Conservation (phyloP, 1,139 yeast genomes). For the Diutina rugosa region DNA sequence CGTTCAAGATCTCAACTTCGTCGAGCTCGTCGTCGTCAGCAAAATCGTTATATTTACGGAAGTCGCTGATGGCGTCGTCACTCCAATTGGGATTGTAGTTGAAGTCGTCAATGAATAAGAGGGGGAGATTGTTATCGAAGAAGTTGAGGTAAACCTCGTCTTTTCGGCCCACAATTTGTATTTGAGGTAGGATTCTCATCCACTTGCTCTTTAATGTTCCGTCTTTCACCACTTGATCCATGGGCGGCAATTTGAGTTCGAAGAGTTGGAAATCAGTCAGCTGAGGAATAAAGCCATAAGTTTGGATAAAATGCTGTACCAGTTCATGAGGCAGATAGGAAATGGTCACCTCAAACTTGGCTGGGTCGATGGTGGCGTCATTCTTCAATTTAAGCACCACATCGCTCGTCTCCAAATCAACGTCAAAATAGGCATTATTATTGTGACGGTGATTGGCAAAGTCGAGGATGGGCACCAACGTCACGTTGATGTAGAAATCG, state of each 20-base stretch:
- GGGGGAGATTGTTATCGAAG: slow-evolving; percentile 7
- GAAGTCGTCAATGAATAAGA: slow-evolving; percentile 9
- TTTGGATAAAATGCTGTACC: slow-evolving; percentile 29
- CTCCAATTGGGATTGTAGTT: slow-evolving; percentile 10
- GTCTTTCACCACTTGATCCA: not conserved
- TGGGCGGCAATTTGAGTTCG: slow-evolving; percentile 3
- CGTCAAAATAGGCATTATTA: slow-evolving; percentile 47
- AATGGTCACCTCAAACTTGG: slow-evolving; percentile 27
- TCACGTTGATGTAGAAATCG: slow-evolving; percentile 36
- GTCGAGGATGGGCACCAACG: slow-evolving; percentile 55
- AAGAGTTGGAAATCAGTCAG: slow-evolving; percentile 3
- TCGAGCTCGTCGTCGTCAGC: slow-evolving; percentile 6
- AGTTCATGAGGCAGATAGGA: slow-evolving; percentile 37
- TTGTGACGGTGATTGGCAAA: slow-evolving; percentile 45
- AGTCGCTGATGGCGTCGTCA: not conserved
- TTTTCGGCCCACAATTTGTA: slow-evolving; percentile 4
- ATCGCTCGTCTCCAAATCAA: slow-evolving; percentile 35
- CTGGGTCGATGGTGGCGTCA: slow-evolving; percentile 1
- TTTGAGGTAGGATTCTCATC: slow-evolving; percentile 10
- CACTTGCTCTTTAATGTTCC: slow-evolving; percentile 8
- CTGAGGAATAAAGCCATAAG: slow-evolving; percentile 43
- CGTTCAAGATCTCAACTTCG: slow-evolving; percentile 7
- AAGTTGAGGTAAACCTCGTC: slow-evolving; percentile 6
- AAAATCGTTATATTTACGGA: slow-evolving; percentile 5
- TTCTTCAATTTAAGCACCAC: slow-evolving; percentile 21